A percentile compares a stretch with the other conserved stretches of the same genome.
phyloP scores from a whole-genome alignment of 2,329 filamentous ascomycete species.

The Sporothrix inflata region DNA sequence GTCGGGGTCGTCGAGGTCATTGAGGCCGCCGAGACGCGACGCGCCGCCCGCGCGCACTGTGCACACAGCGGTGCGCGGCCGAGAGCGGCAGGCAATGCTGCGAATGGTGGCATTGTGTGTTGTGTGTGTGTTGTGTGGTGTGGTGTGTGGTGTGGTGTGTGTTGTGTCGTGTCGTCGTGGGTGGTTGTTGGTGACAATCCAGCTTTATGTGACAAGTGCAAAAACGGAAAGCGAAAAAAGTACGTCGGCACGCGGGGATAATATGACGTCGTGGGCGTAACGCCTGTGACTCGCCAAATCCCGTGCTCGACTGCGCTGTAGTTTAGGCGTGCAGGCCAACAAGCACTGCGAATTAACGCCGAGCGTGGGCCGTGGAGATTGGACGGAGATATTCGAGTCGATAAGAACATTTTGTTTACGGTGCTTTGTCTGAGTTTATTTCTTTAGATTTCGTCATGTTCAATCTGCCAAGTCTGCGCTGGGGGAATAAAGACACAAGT shows the following conservation, averaged over 20 bases:
- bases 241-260: neutral
- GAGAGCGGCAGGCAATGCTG: neutral
- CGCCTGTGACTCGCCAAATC: too few relatives aligned
- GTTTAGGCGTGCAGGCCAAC: too few relatives aligned
- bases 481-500: neutral
- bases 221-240: neutral
- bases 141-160: neutral
- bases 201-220: neutral
- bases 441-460: neutral
- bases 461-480: neutral
- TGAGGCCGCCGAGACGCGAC: neutral
- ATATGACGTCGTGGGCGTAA: neutral
- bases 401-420: neutral
- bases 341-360: neutral
- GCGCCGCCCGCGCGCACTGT: slow-evolving; percentile 17
- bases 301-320: neutral
- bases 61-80: slow-evolving; percentile 11
- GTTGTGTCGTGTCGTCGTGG: neutral
- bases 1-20: neutral
- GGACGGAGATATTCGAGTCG: slow-evolving; percentile 9
- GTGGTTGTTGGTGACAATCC: neutral
- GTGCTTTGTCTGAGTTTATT: neutral
- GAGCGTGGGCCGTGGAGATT: slow-evolving; percentile 11
- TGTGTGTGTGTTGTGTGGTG: too few relatives aligned
- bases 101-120: neutral